These are phyloP conservation scores for Clathrospora elynae DNA, from an alignment of 2,329 filamentous ascomycete species.

Conservation along the genomic window DNA sequence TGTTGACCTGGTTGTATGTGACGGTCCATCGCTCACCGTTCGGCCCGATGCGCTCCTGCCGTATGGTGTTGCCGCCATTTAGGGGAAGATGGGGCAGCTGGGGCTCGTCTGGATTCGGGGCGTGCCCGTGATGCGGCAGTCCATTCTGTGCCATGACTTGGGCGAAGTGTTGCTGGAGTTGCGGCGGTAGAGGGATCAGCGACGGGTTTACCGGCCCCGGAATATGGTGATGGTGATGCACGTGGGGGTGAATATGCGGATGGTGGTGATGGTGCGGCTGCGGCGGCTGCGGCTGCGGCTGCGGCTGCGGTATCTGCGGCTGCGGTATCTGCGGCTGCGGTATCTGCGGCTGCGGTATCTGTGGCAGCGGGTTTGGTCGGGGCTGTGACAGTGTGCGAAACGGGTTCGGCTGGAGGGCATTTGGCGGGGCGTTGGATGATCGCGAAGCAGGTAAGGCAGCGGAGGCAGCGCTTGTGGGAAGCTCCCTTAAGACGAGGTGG, in stretches of 20 bases:
- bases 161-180: slow-evolving; percentile 32
- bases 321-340: slow-evolving; percentile 30
- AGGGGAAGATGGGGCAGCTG: slow-evolving; percentile 20
- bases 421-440: slow-evolving; percentile 48
- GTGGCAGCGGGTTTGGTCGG: slow-evolving; percentile 39
- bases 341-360: slow-evolving; percentile 20
- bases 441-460: slow-evolving; percentile 30
- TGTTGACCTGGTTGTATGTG: slow-evolving; percentile 55
- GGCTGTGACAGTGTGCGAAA: slow-evolving; percentile 37
- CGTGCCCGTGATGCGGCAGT: slow-evolving; percentile 13
- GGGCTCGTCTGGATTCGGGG: slow-evolving; percentile 4
- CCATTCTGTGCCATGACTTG: slow-evolving; percentile 30
- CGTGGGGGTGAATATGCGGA: slow-evolving; percentile 26
- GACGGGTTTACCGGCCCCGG: slow-evolving; percentile 19
- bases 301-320: slow-evolving; percentile 26
- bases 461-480: slow-evolving; percentile 18
- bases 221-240: slow-evolving; percentile 20
- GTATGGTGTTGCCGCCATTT: slow-evolving; percentile 50
- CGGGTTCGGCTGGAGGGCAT: slow-evolving; percentile 41
- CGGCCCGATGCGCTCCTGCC: slow-evolving; percentile 57
- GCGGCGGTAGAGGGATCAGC: slow-evolving; percentile 27
- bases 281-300: too few relatives aligned
- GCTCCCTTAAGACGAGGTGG: slow-evolving; percentile 48
- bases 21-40: slow-evolving; percentile 61
- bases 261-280: slow-evolving; percentile 16